Percentiles rank a stretch among this genome's conserved stretches.
Conservation (phyloP, 192 early-diverging fungal genomes). For the Pilobolus umbonatus region DNA sequence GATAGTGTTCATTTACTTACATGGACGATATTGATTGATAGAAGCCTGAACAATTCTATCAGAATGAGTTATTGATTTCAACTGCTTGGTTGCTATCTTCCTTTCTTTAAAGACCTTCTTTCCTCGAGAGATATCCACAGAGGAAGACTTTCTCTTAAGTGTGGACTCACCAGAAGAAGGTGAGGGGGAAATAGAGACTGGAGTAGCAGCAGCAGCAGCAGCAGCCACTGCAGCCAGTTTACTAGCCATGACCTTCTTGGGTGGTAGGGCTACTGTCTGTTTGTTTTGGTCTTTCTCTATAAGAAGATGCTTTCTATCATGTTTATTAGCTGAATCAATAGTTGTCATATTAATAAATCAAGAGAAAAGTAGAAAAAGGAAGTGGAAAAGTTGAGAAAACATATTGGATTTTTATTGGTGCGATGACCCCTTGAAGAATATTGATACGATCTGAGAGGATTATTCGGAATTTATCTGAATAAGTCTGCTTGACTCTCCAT, state of each 20-base stretch:
- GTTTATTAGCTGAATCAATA: constrained; percentile 9
- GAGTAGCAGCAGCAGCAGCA: not conserved
- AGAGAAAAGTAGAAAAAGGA: not conserved
- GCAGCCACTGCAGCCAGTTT: constrained; percentile 14
- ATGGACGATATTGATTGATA: constrained; percentile 38
- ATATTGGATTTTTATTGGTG: no score
- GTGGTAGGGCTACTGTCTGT: constrained; percentile 9
- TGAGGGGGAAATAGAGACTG: not conserved
- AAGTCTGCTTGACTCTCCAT: no score
- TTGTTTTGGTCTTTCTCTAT: constrained; percentile 13
- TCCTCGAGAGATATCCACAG: not conserved
- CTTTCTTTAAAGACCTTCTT: constrained; percentile 5
- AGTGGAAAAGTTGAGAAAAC: no score
- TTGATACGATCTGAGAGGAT: no score
- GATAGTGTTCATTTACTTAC: constrained; percentile 24
- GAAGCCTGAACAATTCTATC: constrained; percentile 39
- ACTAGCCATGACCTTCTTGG: constrained; percentile 13
- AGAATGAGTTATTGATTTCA: constrained; percentile 38
- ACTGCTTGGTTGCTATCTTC: not conserved
- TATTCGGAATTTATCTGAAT: no score
- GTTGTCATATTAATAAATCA: constrained; percentile 11
- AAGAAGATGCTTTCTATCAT: not conserved
- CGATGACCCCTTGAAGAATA: no score
- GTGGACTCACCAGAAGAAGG: not conserved
- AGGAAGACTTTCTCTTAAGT: not conserved